Evolutionary conservation across 2,329 filamentous ascomycete species (phyloP).

Genomic region (Calonectria crousiana): DNA sequence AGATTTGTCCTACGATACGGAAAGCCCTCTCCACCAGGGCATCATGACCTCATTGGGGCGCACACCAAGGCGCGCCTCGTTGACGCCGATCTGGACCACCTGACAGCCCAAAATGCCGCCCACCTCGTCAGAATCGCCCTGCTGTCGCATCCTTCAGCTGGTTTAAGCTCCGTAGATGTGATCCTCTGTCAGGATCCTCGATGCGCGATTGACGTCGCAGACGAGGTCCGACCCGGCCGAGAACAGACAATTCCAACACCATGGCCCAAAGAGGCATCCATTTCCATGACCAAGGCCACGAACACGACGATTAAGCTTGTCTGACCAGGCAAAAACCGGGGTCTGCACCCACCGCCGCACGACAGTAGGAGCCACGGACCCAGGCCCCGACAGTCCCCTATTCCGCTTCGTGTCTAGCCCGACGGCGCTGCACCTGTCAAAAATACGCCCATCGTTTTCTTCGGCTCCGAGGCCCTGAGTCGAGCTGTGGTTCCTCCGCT

Average conservation of each 20-base stretch:
- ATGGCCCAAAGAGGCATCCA: slow-evolving; percentile 40
- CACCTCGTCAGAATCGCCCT: not conserved
- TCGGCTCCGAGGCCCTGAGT: slow-evolving; percentile 22
- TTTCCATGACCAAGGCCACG: slow-evolving; percentile 24
- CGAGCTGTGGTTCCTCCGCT: not conserved
- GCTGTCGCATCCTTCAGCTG: not conserved
- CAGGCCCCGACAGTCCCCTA: slow-evolving; percentile 31
- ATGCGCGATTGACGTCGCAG: slow-evolving; percentile 10
- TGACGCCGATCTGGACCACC: not conserved
- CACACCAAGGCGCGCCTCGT: not conserved
- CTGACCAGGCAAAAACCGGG: slow-evolving; percentile 37
- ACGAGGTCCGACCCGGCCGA: slow-evolving; percentile 21
- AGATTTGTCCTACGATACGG: slow-evolving; percentile 9
- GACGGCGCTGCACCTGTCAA: slow-evolving; percentile 33
- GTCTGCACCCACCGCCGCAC: slow-evolving; percentile 36
- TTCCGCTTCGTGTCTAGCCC: slow-evolving; percentile 42
- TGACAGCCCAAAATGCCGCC: not conserved
- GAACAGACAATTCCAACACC: slow-evolving; percentile 28
- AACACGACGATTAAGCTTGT: slow-evolving; percentile 41
- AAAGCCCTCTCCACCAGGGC: not conserved
- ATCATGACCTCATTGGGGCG: not conserved
- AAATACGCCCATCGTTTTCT: not conserved
- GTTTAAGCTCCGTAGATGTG: not conserved
- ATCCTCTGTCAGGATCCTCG: slow-evolving; percentile 12
- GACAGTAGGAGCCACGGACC: slow-evolving; percentile 29